Evolutionary conservation across 495 filamentous ascomycete genomes (phyloP).

Genomic region (Emericellopsis terricola): DNA sequence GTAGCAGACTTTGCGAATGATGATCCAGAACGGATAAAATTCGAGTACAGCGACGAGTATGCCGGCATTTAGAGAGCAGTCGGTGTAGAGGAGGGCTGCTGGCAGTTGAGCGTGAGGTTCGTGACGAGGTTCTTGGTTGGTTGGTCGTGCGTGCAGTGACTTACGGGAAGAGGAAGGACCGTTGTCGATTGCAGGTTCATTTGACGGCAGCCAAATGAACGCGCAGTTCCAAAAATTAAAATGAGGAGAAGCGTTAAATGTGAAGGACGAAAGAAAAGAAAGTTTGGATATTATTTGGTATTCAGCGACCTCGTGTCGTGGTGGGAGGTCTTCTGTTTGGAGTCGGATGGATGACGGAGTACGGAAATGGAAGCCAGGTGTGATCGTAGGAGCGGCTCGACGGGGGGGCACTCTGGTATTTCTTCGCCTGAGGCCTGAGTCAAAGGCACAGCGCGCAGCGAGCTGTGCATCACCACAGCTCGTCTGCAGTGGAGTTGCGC

Average conservation of each 20-base stretch:
- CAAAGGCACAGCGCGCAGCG: too few species aligned
- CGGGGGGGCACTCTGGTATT: background rate
- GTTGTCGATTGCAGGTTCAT: slow-evolving; percentile 46
- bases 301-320: background rate
- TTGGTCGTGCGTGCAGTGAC: slow-evolving; percentile 7
- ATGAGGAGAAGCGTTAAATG: slow-evolving; percentile 6
- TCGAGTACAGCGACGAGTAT: slow-evolving; percentile 43
- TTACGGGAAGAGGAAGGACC: slow-evolving; percentile 25
- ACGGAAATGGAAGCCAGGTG: background rate
- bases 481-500: too few species aligned
- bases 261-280: slow-evolving; percentile 6
- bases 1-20: slow-evolving; percentile 78
- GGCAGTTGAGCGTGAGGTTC: slow-evolving; percentile 1
- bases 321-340: background rate
- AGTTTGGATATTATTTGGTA: background rate
- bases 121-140: background rate
- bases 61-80: slow-evolving; percentile 42
- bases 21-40: slow-evolving; percentile 82
- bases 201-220: slow-evolving; percentile 48
- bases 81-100: slow-evolving; percentile 12
- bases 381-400: background rate
- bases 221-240: slow-evolving; percentile 21
- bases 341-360: background rate
- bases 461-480: too few species aligned
- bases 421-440: background rate